Conservation (phyloP, 305 asterid genomes). For the Solanum hybrid region DNA sequence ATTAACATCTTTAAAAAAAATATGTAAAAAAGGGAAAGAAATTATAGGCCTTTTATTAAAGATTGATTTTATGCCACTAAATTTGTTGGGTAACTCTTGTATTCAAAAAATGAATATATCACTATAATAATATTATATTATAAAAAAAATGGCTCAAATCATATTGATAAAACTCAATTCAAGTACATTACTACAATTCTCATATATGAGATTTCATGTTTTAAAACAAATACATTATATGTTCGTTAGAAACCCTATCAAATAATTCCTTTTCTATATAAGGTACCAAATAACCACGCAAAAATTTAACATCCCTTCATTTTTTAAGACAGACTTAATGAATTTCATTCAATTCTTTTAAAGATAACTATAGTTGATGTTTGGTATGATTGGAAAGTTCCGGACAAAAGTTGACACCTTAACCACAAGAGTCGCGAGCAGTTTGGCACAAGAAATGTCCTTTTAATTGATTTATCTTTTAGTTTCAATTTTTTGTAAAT, state of each 20-base stretch:
- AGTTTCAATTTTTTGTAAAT: too few relatives aligned
- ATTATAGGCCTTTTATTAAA: not conserved
- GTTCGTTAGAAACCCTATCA: not conserved
- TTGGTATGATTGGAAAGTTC: too few relatives aligned
- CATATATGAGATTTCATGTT: not conserved
- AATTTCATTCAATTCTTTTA: not conserved
- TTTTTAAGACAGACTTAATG: not conserved
- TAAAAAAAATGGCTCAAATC: not conserved
- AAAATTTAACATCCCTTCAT: too few relatives aligned
- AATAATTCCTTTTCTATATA: not conserved
- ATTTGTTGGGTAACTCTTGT: not conserved
- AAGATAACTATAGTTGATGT: not conserved
- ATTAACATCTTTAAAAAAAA: not conserved
- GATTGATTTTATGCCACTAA: not conserved
- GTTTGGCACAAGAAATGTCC: too few relatives aligned
- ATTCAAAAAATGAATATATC: too few relatives aligned
- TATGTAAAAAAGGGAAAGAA: not conserved
- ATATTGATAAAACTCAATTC: not conserved
- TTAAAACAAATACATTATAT: too few relatives aligned
- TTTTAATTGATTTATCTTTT: too few relatives aligned
- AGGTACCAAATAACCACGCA: not conserved
- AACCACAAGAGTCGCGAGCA: not conserved
- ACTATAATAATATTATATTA: too few relatives aligned
- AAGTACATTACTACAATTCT: too few relatives aligned
- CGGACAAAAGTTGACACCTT: not conserved